phyloP scores from a whole-genome alignment of 2,329 filamentous ascomycete species.

The Penicillium digitatum region DNA sequence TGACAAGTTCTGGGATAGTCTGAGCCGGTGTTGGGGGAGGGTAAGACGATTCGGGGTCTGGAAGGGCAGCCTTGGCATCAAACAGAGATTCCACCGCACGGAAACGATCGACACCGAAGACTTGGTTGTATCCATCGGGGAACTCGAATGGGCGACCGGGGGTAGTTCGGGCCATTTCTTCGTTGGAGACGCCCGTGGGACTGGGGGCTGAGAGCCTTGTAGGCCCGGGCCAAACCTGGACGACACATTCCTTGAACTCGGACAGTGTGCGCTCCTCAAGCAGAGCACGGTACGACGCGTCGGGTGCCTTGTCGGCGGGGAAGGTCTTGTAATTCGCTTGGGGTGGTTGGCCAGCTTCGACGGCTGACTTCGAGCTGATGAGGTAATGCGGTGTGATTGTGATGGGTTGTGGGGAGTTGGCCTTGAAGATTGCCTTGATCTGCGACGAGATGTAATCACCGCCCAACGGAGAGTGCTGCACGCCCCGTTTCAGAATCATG shows the following conservation, averaged over 20 bases:
- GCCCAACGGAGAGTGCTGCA: slow-evolving; percentile 78
- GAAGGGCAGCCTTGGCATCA: slow-evolving; percentile 73
- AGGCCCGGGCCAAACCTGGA: slow-evolving; percentile 86
- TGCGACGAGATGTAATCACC: slow-evolving; percentile 89
- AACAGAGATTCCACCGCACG: slow-evolving; percentile 84
- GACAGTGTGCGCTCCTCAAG: slow-evolving; percentile 91
- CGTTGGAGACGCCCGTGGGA: slow-evolving; percentile 59
- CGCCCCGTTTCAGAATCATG: slow-evolving; percentile 84
- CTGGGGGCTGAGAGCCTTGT: slow-evolving; percentile 56
- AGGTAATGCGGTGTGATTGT: slow-evolving; percentile 80
- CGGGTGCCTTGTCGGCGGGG: slow-evolving; percentile 53
- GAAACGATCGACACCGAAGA: slow-evolving; percentile 87
- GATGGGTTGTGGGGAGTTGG: slow-evolving; percentile 62
- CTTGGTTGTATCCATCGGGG: slow-evolving; percentile 92
- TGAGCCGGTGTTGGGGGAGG: slow-evolving; percentile 63
- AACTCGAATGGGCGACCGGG: slow-evolving; percentile 92
- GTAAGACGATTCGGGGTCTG: slow-evolving; percentile 42
- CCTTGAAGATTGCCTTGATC: slow-evolving; percentile 73
- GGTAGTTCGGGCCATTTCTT: slow-evolving; percentile 68
- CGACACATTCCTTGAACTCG: slow-evolving; percentile 96
- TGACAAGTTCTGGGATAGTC: slow-evolving; percentile 79
- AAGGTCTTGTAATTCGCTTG: slow-evolving; percentile 73
- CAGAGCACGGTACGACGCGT: slow-evolving; percentile 70
- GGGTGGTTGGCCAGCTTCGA: slow-evolving; percentile 77
- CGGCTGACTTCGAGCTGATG: slow-evolving; percentile 79